Conservation (phyloP, 139 green algal genomes). For the Chara braunii region DNA sequence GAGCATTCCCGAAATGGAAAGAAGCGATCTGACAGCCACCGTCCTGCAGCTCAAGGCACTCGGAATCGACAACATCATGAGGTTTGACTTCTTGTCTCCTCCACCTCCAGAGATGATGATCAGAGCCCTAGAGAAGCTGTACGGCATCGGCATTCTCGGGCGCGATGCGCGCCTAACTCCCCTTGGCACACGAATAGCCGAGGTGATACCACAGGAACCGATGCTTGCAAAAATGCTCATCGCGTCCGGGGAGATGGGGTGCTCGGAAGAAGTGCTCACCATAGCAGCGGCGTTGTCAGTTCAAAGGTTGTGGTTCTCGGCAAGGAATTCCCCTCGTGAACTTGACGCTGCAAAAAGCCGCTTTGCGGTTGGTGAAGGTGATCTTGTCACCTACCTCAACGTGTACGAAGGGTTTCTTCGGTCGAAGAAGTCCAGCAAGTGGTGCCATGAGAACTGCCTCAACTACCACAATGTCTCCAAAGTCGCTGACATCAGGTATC, state of each 20-base stretch:
- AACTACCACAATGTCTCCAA: not conserved
- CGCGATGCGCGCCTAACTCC: constrained; percentile 53
- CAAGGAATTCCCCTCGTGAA: not conserved
- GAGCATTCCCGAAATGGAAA: constrained; percentile 27
- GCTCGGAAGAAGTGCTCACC: constrained; percentile 58
- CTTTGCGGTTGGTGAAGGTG: constrained; percentile 65
- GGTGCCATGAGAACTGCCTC: not conserved
- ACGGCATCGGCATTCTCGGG: constrained; percentile 79
- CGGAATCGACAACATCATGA: constrained; percentile 35
- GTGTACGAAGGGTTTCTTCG: constrained; percentile 1
- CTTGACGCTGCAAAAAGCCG: constrained; percentile 46
- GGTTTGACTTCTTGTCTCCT: constrained; percentile 33
- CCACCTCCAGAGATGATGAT: constrained; percentile 59
- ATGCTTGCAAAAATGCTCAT: constrained; percentile 49
- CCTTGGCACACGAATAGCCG: constrained; percentile 28
- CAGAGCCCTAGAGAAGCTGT: constrained; percentile 74
- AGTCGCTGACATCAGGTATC: not conserved
- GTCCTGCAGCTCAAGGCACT: constrained; percentile 41
- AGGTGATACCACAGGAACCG: constrained; percentile 30
- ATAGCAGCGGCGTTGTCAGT: constrained; percentile 56
- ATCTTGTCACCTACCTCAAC: constrained; percentile 58
- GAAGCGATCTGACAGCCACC: constrained; percentile 13
- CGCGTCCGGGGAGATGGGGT: constrained; percentile 49
- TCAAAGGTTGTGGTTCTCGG: constrained; percentile 10
- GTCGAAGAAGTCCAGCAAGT: not conserved